These are phyloP conservation scores for Plectosphaerella cucumerina DNA, from an alignment of 2,329 filamentous ascomycete species.

Conservation along the genomic window DNA sequence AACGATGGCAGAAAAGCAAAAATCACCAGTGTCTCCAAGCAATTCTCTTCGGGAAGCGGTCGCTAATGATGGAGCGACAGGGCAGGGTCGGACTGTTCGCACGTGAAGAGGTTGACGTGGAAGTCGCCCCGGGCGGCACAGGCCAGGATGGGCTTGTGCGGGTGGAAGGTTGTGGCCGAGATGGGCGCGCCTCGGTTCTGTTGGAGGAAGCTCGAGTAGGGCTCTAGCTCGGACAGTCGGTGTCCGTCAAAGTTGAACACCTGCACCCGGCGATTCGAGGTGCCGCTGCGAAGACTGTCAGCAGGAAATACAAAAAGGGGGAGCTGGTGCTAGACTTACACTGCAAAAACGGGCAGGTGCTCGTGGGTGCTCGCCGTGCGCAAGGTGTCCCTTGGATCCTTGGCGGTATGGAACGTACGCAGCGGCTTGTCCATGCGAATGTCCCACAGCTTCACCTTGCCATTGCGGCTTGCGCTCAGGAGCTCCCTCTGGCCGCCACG, in stretches of 20 bases:
- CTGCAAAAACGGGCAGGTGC: constrained; percentile 91
- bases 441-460: constrained; percentile 94
- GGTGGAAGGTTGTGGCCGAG: constrained; percentile 88
- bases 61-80: neutral
- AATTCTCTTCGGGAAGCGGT: neutral
- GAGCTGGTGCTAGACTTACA: constrained; percentile 54
- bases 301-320: constrained; percentile 1
- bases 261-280: constrained; percentile 82
- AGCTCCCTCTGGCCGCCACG: constrained; percentile 90
- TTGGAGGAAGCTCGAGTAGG: constrained; percentile 83
- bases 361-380: constrained; percentile 90
- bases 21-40: neutral
- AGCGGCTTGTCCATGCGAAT: constrained; percentile 80
- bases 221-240: constrained; percentile 78
- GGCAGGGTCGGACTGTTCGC: constrained; percentile 44
- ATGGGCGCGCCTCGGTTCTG: constrained; percentile 80
- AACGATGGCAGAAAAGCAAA: neutral
- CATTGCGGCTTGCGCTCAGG: constrained; percentile 84
- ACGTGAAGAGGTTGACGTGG: constrained; percentile 85
- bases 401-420: constrained; percentile 69
- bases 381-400: constrained; percentile 70
- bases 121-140: constrained; percentile 83
- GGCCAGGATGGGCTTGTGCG: constrained; percentile 86
- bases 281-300: constrained; percentile 56
- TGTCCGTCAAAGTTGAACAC: constrained; percentile 85